phyloP scores from a whole-genome alignment of 2,329 filamentous ascomycete species.

The Fulvia fulva region DNA sequence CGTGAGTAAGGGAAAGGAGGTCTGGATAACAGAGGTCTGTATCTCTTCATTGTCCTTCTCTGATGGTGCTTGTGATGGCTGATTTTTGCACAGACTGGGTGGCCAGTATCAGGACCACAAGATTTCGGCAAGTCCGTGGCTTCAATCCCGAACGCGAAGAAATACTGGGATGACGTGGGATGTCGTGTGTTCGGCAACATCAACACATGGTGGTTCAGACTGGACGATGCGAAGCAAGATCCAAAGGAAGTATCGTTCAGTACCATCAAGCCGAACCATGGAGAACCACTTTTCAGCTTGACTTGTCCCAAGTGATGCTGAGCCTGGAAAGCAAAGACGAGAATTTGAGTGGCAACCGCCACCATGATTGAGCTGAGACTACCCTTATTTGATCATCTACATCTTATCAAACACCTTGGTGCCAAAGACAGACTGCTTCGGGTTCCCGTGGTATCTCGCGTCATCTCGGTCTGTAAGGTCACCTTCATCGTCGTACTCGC shows the following conservation, averaged over 20 bases:
- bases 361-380: neutral
- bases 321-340: neutral
- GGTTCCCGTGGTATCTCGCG: constrained; percentile 26
- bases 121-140: constrained; percentile 60
- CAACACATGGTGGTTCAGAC: constrained; percentile 67
- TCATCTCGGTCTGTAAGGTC: constrained; percentile 22
- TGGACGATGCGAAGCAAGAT: constrained; percentile 10
- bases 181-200: constrained; percentile 63
- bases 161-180: constrained; percentile 75
- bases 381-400: constrained; percentile 18
- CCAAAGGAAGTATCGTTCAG: constrained; percentile 6
- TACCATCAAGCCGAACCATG: constrained; percentile 3
- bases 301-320: neutral
- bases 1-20: constrained; percentile 61
- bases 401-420: constrained; percentile 38
- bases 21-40: neutral
- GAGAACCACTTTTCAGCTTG: constrained; percentile 4
- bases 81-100: constrained; percentile 61
- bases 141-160: constrained; percentile 64
- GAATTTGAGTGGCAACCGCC: neutral
- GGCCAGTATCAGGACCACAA: constrained; percentile 68
- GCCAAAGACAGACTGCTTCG: constrained; percentile 26
- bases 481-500: constrained; percentile 23
- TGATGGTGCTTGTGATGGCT: too few species aligned
- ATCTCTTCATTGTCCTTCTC: neutral